Evolutionary conservation across 2,329 filamentous ascomycete genomes (phyloP).

Genomic region (Gnomoniopsis smithogilvyi): DNA sequence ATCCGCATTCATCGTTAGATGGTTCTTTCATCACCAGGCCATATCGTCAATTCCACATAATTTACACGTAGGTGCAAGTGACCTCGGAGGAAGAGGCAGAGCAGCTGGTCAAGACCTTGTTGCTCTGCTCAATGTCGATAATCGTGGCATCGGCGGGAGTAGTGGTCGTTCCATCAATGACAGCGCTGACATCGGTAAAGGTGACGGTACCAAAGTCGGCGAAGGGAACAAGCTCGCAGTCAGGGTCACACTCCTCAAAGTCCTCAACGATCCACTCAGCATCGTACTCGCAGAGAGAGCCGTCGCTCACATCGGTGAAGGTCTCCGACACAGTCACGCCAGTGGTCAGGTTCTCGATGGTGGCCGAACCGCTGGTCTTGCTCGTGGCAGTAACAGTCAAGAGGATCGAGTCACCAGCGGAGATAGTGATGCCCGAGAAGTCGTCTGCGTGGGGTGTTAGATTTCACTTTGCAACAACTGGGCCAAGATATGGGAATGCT

Average conservation of each 20-base stretch:
- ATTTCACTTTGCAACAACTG: too few species aligned
- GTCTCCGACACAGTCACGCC: constrained; percentile 48
- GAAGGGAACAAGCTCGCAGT: constrained; percentile 37
- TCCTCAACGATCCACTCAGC: constrained; percentile 64
- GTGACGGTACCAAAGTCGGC: constrained; percentile 44
- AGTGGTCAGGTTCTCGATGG: constrained; percentile 45
- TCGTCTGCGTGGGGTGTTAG: not conserved
- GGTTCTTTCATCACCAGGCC: not conserved
- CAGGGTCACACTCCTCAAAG: constrained; percentile 32
- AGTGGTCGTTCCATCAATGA: constrained; percentile 27
- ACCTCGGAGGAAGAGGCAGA: constrained; percentile 18
- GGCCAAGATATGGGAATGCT: not conserved
- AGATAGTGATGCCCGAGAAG: constrained; percentile 21
- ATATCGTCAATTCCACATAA: not conserved
- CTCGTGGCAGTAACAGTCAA: constrained; percentile 35
- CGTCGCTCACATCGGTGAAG: constrained; percentile 38
- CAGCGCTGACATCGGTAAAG: constrained; percentile 35
- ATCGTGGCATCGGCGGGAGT: constrained; percentile 51
- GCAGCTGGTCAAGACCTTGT: constrained; percentile 47
- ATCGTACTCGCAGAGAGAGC: constrained; percentile 49
- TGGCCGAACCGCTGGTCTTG: constrained; percentile 39
- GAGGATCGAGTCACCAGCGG: constrained; percentile 21
- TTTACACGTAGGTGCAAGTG: constrained; percentile 32
- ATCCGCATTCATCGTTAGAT: not conserved
- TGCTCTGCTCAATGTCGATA: constrained; percentile 63